Percentiles rank a stretch among this genome's conserved stretches.
These are phyloP conservation scores for Chrysoporthe austroafricana DNA, from an alignment of 2,329 filamentous ascomycete genomes.

Conservation along the genomic window DNA sequence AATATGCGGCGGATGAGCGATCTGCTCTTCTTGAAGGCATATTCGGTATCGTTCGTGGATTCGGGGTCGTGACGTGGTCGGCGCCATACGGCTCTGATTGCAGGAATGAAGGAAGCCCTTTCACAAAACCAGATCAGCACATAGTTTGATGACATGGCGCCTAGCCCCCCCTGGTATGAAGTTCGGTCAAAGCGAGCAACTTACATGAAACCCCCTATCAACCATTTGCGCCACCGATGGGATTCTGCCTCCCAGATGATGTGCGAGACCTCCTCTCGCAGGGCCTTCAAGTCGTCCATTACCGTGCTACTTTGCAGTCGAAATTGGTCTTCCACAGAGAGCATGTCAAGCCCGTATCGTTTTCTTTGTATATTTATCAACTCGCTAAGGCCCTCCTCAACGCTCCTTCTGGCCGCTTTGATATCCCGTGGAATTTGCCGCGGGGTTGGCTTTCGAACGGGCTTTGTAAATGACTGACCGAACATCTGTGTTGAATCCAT, in stretches of 20 bases:
- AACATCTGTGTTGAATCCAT: background rate
- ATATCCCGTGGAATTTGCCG: slow-evolving; percentile 32
- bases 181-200: slow-evolving; percentile 32
- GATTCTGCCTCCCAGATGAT: slow-evolving; percentile 50
- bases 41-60: slow-evolving; percentile 58
- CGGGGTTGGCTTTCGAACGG: background rate
- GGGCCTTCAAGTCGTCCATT: slow-evolving; percentile 47
- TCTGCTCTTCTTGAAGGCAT: slow-evolving; percentile 58
- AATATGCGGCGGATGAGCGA: slow-evolving; percentile 55
- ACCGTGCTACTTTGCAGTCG: slow-evolving; percentile 47
- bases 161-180: background rate
- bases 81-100: slow-evolving; percentile 56
- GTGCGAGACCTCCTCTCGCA: slow-evolving; percentile 49
- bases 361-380: slow-evolving; percentile 41
- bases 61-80: slow-evolving; percentile 44
- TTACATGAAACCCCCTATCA: slow-evolving; percentile 57
- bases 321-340: slow-evolving; percentile 49
- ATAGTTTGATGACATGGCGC: background rate
- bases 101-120: slow-evolving; percentile 56
- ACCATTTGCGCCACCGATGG: slow-evolving; percentile 56
- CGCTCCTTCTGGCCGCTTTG: slow-evolving; percentile 29
- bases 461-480: background rate
- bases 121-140: background rate
- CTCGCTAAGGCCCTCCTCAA: slow-evolving; percentile 41
- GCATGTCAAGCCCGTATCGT: slow-evolving; percentile 32